Conservation (phyloP, 139 green algal species). For the Monoraphidium neglectum region DNA sequence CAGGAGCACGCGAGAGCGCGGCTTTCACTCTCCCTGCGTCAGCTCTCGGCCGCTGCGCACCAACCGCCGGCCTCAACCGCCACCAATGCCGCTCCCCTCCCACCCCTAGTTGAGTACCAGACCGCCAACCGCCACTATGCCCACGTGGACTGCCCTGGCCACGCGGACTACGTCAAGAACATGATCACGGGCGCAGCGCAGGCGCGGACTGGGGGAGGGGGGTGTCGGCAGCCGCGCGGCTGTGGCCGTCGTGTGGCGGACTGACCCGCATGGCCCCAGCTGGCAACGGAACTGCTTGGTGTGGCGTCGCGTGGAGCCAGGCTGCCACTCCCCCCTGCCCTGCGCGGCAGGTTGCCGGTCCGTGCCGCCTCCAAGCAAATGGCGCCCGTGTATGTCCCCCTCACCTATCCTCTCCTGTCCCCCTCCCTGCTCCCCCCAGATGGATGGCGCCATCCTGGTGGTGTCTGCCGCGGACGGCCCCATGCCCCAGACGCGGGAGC, state of each 20-base stretch:
- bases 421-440: slow-evolving; percentile 73
- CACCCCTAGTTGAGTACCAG: slow-evolving; percentile 99
- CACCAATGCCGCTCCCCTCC: no score
- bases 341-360: no score
- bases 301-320: neutral
- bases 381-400: no score
- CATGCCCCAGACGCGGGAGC: slow-evolving; percentile 99
- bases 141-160: slow-evolving; percentile 98
- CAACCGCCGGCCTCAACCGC: no score
- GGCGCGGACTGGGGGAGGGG: slow-evolving; percentile 38
- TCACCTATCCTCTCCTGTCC: neutral
- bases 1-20: no score
- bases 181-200: slow-evolving; percentile 97
- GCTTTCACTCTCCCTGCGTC: no score
- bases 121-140: slow-evolving; percentile 97
- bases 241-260: neutral
- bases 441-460: slow-evolving; percentile 98
- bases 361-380: no score
- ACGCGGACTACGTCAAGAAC: slow-evolving; percentile 99
- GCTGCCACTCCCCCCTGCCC: neutral
- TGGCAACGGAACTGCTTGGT: neutral
- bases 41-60: no score
- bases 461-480: slow-evolving; percentile 96
- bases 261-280: neutral
- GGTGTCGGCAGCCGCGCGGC: neutral